Evolutionary conservation across 2,329 filamentous ascomycete species (phyloP), one percentile per base, ranked within the genome.

Genomic region (Sporothrix variecibatus): DNA sequence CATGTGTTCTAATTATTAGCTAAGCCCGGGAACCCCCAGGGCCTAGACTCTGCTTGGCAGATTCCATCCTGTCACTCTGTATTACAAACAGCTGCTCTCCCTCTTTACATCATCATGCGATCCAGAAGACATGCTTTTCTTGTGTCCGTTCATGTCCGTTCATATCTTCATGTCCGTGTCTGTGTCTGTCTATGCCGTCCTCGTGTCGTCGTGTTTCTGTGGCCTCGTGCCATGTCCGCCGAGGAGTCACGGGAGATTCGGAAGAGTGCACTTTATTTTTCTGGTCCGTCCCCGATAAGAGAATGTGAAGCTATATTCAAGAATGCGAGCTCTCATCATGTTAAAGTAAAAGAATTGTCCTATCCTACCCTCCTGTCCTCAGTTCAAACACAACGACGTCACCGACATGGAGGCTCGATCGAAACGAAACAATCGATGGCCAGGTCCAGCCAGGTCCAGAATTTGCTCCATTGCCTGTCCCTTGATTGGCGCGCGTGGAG

Each of bases 71-170:
- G n/a, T 56, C n/a, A 26, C 12, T 11, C 23, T 43, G 11, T 38
- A 5, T 23, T n/a, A n/a, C n/a, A n/a, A n/a, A n/a, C n/a, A n/a
- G n/a, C n/a, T n/a, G n/a, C n/a, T n/a, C 38, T 17, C 43, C 5
- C 60, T 64, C n/a, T 65, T 65, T 67, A 23, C 38, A 67, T 46
- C 38, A 23, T 67, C 23, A 43, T 67, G 62, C 38, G 62, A 46
- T 28, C 62, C 62, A 28, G 12, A 26, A 28, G 38, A 38, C 46
- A 20, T 9, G 26, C 4, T 12, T 28, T 26, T 12, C 3, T 17
- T 17, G 51, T 53, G 51, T 23, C 40, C 40, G 40, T 40, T 40
- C 17, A 51, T 51, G 46, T 51, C n/a, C n/a, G n/a, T 34, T 34
- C 5, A 34, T 34, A 34, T 34, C 34, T 3, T 34, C 34, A 34